Evolutionary conservation across 2,329 filamentous ascomycete genomes (phyloP).

Genomic region (Purpureocillium lavendulum): DNA sequence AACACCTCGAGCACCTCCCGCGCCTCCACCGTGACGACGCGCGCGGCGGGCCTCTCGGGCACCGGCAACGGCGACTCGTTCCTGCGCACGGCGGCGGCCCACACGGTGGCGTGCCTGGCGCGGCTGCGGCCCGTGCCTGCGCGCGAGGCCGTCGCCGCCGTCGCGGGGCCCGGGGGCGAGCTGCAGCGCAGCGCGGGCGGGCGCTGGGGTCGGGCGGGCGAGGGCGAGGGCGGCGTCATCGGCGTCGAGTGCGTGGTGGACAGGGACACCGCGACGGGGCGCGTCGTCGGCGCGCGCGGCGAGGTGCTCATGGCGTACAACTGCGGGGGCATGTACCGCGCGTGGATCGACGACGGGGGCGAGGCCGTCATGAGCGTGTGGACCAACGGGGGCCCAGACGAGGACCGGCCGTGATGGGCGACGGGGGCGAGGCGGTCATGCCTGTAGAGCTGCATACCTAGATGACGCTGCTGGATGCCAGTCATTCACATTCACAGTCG

Average conservation of each 20-base stretch:
- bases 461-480: too few relatives aligned
- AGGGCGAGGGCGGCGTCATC: slow-evolving; percentile 81
- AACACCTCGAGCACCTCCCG: too few relatives aligned
- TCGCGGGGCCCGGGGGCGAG: slow-evolving; percentile 65
- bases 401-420: not conserved
- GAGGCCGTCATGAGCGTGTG: slow-evolving; percentile 41
- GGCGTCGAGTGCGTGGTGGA: slow-evolving; percentile 58
- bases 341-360: slow-evolving; percentile 60
- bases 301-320: slow-evolving; percentile 72
- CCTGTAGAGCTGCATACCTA: too few relatives aligned
- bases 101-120: slow-evolving; percentile 65
- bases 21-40: slow-evolving; percentile 5
- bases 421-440: too few relatives aligned
- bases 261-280: slow-evolving; percentile 29
- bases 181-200: slow-evolving; percentile 66
- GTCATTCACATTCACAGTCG: too few relatives aligned
- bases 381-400: slow-evolving; percentile 18
- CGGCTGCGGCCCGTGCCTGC: slow-evolving; percentile 50
- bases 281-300: slow-evolving; percentile 30
- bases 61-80: slow-evolving; percentile 90
- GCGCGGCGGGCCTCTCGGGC: slow-evolving; percentile 57
- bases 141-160: slow-evolving; percentile 48
- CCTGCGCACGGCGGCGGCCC: slow-evolving; percentile 60
- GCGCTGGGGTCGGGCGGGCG: slow-evolving; percentile 61
- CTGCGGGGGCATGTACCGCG: slow-evolving; percentile 80